These are phyloP conservation scores for Oleoguttula mirabilis DNA, from an alignment of 495 filamentous ascomycete species.

Conservation along the genomic window DNA sequence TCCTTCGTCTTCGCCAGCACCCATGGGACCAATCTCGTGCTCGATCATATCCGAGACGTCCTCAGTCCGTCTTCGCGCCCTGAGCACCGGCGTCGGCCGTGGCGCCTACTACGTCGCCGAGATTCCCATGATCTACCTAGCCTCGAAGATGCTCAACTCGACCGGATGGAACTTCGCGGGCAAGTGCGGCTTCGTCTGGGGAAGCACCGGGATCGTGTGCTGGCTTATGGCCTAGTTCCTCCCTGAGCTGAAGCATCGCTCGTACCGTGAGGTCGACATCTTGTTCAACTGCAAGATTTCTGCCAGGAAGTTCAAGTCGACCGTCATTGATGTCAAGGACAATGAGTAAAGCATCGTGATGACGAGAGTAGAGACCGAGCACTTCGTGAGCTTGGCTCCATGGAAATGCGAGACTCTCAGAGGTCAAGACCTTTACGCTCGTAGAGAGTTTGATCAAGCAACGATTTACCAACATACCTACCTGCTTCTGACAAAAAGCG, in stretches of 20 bases:
- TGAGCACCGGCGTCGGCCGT: conserved; percentile 32
- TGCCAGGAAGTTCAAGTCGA: conserved; percentile 11
- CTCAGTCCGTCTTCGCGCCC: conserved; percentile 31
- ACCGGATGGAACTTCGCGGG: conserved; percentile 34
- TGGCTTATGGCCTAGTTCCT: conserved; percentile 32
- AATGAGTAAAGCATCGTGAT: too few relatives aligned
- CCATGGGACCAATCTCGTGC: conserved; percentile 35
- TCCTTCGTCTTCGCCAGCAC: conserved; percentile 31
- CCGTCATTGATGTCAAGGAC: conserved; percentile 11
- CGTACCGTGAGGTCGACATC: conserved; percentile 13
- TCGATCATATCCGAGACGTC: conserved; percentile 30
- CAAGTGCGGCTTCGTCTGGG: conserved; percentile 34
- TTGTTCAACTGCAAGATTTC: conserved; percentile 8
- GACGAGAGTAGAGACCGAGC: too few relatives aligned
- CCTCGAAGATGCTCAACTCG: conserved; percentile 31
- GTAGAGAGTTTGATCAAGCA: too few relatives aligned
- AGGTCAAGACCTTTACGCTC: too few relatives aligned
- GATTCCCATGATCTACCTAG: conserved; percentile 28
- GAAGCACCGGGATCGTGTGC: conserved; percentile 21
- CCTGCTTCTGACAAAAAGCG: too few relatives aligned
- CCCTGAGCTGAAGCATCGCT: conserved; percentile 32
- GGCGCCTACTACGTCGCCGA: conserved; percentile 27
- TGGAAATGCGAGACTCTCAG: too few relatives aligned
- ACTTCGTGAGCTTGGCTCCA: too few relatives aligned
- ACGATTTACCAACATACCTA: too few relatives aligned